Evolutionary conservation across 805 yeast species (phyloP), one percentile per base, ranked within the genome.

Genomic region (Wickerhamiella parazyma): DNA sequence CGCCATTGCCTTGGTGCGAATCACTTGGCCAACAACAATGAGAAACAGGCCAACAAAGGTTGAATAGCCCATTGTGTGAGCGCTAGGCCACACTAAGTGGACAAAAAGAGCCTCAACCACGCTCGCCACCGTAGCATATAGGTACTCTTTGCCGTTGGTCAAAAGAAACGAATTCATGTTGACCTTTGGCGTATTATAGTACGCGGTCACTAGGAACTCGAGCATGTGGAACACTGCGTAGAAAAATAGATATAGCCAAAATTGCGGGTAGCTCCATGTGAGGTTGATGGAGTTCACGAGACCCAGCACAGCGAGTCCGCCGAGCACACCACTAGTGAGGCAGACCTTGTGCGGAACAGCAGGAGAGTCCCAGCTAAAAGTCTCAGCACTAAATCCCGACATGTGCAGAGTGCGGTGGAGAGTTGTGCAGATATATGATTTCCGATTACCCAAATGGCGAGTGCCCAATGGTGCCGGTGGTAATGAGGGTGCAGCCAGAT

Each of bases 161-260:
- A 81, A 58, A 39, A 81, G 63, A 53, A 75, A 82, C 0, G 87
- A 85, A 51, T 81, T 85, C 44, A 70, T 70, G 34, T 75, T 76
- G 1, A 79, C 80, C 54, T 78, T 76, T 3, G 66, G 59, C 3
- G 76, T 68, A 55, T 89, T 86, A 62, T 68, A 85, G 41, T 66
- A 63, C 0, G 94, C 86, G 0, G 98, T 91, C 33, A 76, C 71
- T 54, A 71, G 74, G 58, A 78, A 91, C 62, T 91, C 98, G 17
- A 83, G 57, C 52, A 82, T 72, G 58, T 91, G 97, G 62, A 89
- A 91, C 0, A 69, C 21, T 2, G 79, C 59, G 8, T 82, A 56
- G 1, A 72, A 58, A 9, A 69, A 58, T 8, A 80, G 46, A 57
- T 81, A 85, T 0, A 75, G 12, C 4, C 71, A 56, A n/a, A 63